Conservation (phyloP, 768 basidiomycete species). For the Boletus subcaerulescens region DNA sequence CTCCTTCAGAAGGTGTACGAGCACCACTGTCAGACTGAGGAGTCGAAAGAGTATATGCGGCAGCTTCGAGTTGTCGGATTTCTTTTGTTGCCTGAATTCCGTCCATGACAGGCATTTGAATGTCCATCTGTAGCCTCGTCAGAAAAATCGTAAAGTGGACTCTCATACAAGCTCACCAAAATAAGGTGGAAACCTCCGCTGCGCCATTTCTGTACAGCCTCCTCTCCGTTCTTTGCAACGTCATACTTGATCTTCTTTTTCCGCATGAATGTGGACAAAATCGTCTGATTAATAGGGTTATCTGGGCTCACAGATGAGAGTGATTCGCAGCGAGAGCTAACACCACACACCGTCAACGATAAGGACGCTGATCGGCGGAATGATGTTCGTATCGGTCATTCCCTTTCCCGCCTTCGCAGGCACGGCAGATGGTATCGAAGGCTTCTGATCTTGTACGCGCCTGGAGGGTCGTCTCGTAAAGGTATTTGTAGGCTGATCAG, state of each 20-base stretch:
- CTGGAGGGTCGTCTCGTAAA: conserved; percentile 31
- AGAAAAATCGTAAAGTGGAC: conserved; percentile 3
- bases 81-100: conserved; percentile 97
- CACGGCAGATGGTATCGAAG: conserved; percentile 25
- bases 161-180: conserved; percentile 54
- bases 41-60: conserved; percentile 65
- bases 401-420: conserved; percentile 50
- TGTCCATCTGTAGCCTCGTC: conserved; percentile 82
- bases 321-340: neutral
- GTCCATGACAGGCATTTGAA: conserved; percentile 99
- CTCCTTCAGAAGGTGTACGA: conserved; percentile 53
- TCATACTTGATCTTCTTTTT: conserved; percentile 95
- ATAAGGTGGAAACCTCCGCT: conserved; percentile 94
- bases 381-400: conserved; percentile 63
- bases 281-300: conserved; percentile 98
- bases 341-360: conserved; percentile 86
- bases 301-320: conserved; percentile 49
- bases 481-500: conserved; percentile 22
- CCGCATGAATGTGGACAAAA: conserved; percentile 94
- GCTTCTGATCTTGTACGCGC: conserved; percentile 31
- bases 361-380: conserved; percentile 95
- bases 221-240: conserved; percentile 90
- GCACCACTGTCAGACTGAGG: conserved; percentile 51
- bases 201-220: conserved; percentile 94
- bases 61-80: conserved; percentile 82